These are phyloP conservation scores for Emmonsiellopsis sp. DNA, from an alignment of 2,329 filamentous ascomycete genomes.

Conservation along the genomic window DNA sequence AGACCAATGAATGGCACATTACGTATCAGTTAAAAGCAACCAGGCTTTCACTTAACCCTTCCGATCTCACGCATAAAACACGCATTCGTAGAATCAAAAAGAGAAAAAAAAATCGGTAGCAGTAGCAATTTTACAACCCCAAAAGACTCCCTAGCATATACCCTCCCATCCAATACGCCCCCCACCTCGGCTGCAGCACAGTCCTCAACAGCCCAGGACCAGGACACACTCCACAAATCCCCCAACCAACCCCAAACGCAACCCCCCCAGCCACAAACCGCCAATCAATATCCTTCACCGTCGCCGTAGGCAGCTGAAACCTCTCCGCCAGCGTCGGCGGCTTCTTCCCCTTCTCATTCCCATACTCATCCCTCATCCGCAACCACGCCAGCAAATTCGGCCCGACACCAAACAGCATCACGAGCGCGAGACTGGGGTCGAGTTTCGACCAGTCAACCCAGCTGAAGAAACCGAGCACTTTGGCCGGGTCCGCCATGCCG, in stretches of 20 bases:
- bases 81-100: too few relatives aligned
- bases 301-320: constrained; percentile 38
- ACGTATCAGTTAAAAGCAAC: too few relatives aligned
- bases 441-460: constrained; percentile 35
- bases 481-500: constrained; percentile 43
- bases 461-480: constrained; percentile 44
- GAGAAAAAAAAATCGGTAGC: too few relatives aligned
- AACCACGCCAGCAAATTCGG: constrained; percentile 35
- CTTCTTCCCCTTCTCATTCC: constrained; percentile 16
- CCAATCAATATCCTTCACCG: constrained; percentile 39
- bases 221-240: constrained; percentile 43
- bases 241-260: constrained; percentile 45
- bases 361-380: constrained; percentile 19
- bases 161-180: constrained; percentile 37
- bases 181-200: constrained; percentile 41
- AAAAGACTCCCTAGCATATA: constrained; percentile 36
- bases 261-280: constrained; percentile 40
- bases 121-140: constrained; percentile 15
- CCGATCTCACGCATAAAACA: too few relatives aligned
- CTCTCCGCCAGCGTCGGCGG: constrained; percentile 34
- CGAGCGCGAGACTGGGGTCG: constrained; percentile 42
- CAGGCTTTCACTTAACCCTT: too few relatives aligned
- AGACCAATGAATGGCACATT: too few relatives aligned
- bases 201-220: constrained; percentile 42
- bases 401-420: constrained; percentile 42